Conservation (phyloP, 2,329 filamentous ascomycete genomes). For the Colletotrichum euphorbiae region DNA sequence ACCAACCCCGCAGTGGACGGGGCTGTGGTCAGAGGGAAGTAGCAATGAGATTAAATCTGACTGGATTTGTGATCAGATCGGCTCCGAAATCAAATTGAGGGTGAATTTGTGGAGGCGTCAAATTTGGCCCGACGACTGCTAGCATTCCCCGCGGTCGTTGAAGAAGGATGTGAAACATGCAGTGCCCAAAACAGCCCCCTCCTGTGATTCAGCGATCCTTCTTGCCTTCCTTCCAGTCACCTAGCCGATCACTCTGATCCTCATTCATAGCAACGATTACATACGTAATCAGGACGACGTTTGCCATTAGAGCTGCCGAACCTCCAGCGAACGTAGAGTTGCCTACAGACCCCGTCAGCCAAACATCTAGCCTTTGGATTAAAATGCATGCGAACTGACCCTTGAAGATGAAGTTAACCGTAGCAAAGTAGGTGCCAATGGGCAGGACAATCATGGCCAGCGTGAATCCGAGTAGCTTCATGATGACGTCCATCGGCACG, state of each 20-base stretch:
- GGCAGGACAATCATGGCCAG: conserved; percentile 90
- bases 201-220: conserved; percentile 56
- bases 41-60: too few species aligned
- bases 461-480: conserved; percentile 91
- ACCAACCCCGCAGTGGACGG: background rate
- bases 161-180: background rate
- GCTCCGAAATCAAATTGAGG: too few species aligned
- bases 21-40: too few species aligned
- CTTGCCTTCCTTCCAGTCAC: conserved; percentile 59
- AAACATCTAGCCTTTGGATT: too few species aligned
- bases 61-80: too few species aligned
- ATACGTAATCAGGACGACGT: conserved; percentile 91
- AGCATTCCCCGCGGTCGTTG: background rate
- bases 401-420: conserved; percentile 79
- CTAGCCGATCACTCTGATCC: conserved; percentile 67
- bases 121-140: background rate
- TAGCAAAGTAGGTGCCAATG: conserved; percentile 89
- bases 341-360: conserved; percentile 61
- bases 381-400: conserved; percentile 62
- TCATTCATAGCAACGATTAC: conserved; percentile 92
- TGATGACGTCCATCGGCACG: conserved; percentile 86
- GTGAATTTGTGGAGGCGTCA: too few species aligned
- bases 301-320: conserved; percentile 88
- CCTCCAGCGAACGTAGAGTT: conserved; percentile 90
- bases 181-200: background rate